Base-by-base conservation (phyloP, 2,329 filamentous ascomycete species). In the Hysterium pulicare region DNA sequence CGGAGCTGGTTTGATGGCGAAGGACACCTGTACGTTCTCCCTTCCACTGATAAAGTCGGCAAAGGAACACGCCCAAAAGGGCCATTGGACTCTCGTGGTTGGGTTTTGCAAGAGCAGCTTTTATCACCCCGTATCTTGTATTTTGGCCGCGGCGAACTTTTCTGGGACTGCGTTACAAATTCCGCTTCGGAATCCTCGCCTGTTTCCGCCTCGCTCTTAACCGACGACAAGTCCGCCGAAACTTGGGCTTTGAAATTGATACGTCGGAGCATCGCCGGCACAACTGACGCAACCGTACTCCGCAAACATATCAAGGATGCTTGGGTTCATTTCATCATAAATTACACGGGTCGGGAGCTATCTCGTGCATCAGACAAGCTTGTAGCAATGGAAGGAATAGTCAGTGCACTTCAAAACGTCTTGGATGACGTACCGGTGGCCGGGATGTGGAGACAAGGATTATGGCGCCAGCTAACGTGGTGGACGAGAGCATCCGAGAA, bases 111-210 rank as follows among this genome's bases (percentile, higher is more conserved):
- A 38, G 52, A 57, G 32, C 44, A 47, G 6, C 19, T 51, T 8
- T 43, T 58, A 19, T 41, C 51, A 7, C 50, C 49, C 1, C 46
- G 55, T 3, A 17, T 51, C 19, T 35, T 55, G 2, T 38, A 58
- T 33, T 55, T 51, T 28, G 34, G 47, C 7, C 23, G 35, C 3
- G 11, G 31, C 11, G 46, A 56, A 23, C 33, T 56, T 11, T 48
- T 53, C 23, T 56, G 50, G 51, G 55, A 58, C 31, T 58, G 54
- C 26, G 11, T 47, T 13, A 42, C 42, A 0, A 21, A 34, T 2
- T 51, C 46, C 2, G 44, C 46, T 16, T 47, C 44, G 2, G 49
- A 51, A 17, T 42, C 41, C 4, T 51, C 42, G 10, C 49, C 49
- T 6, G 24, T 49, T n/a, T 38, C 33, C 3, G 22, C 33, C 1